phyloP scores from a whole-genome alignment of 768 basidiomycete genomes.

The Lentinula sp. region DNA sequence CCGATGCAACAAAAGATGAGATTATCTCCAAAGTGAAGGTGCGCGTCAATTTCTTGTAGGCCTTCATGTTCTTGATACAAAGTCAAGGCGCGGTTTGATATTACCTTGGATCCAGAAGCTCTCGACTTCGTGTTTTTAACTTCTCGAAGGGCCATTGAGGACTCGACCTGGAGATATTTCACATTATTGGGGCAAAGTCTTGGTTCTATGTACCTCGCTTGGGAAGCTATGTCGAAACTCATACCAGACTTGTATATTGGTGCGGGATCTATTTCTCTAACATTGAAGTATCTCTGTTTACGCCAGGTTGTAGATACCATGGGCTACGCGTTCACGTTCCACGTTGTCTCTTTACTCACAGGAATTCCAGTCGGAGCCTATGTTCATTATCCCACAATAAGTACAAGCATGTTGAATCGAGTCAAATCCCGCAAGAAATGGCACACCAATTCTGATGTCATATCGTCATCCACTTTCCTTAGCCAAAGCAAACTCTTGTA shows the following conservation, averaged over 20 bases:
- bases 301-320: conserved; percentile 67
- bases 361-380: conserved; percentile 81
- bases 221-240: conserved; percentile 74
- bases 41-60: conserved; percentile 9
- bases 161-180: conserved; percentile 80
- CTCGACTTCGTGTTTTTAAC: conserved; percentile 81
- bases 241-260: conserved; percentile 92
- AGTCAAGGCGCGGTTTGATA: conserved; percentile 71
- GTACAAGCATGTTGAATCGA: conserved; percentile 86
- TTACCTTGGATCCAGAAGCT: conserved; percentile 53
- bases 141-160: conserved; percentile 70
- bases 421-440: conserved; percentile 53
- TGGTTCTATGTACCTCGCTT: conserved; percentile 78
- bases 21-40: conserved; percentile 85
- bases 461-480: conserved; percentile 50
- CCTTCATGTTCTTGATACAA: neutral
- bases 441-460: conserved; percentile 55
- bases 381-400: conserved; percentile 95
- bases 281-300: neutral
- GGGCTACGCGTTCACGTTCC: conserved; percentile 96
- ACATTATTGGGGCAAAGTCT: conserved; percentile 90
- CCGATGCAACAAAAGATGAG: conserved; percentile 68
- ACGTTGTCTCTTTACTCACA: conserved; percentile 59
- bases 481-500: conserved; percentile 63
- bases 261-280: conserved; percentile 19